Evolutionary conservation across 177 flowering plant genomes (phyloP), one percentile per base, ranked within the genome.

Genomic region (Telopea speciosissima): DNA sequence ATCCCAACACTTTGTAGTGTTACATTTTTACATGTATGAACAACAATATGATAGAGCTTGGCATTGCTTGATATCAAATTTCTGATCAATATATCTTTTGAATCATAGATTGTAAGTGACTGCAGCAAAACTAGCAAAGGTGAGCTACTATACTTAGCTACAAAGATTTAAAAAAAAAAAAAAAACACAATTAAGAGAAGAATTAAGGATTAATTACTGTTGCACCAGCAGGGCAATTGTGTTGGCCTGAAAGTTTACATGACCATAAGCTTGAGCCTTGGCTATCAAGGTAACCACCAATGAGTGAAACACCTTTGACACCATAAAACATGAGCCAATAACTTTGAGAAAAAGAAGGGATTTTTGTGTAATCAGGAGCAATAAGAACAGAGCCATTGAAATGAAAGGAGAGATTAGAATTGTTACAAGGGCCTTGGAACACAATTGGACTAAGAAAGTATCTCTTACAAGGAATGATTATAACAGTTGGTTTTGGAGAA

Each of bases 21-120:
- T 3, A 70, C 61, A 24, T 70, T 70, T 22, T 45, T 5, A 17
- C 67, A 63, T 1, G 42, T 17, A 24, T 63, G 21, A 1, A 72
- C 9, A 0, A 49, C 69, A 36, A 72, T 23, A 10, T 72, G 68
- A 25, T 52, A 72, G 17, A 64, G 24, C 56, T 72, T 25, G 17
- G 28, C 33, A 36, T 66, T 33, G 25, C 10, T 10, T 8, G 65
- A 72, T 58, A 54, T 31, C 13, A 72, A 1, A 16, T 26, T n/a
- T n/a, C 36, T 8, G 14, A 65, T 17, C 25, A 36, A 22, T 21
- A 64, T 44, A 24, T 70, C 25, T 5, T 24, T 70, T 5, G 67
- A 70, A 45, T 24, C 63, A 2, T 25, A 5, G 24, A 74, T 19
- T 1, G 52, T 23, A 13, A 70, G 44, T 66, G 72, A 65, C 69